phyloP scores from a whole-genome alignment of 305 asterid species.

The Rubia occidens region DNA sequence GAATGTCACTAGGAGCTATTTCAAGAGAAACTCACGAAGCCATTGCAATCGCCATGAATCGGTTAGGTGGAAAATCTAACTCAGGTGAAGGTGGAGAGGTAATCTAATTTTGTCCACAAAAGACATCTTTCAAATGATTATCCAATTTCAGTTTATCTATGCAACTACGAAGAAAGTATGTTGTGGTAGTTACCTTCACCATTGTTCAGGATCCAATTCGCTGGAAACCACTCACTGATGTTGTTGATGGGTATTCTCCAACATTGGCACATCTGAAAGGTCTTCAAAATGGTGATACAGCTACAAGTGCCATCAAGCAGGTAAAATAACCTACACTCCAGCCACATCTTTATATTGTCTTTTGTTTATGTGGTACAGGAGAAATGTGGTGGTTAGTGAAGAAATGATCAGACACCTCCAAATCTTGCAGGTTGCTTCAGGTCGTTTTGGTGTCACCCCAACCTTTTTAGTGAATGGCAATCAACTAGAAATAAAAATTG shows the following conservation, averaged over 20 bases:
- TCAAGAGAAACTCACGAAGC: conserved; percentile 99
- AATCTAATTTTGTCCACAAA: conserved; percentile 17
- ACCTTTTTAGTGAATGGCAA: conserved; percentile 95
- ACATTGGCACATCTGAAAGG: conserved; percentile 97
- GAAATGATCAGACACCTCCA: conserved; percentile 3
- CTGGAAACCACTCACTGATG: conserved; percentile 96
- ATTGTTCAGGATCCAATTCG: conserved; percentile 87
- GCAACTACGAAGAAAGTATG: neutral
- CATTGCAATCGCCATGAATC: conserved; percentile 97
- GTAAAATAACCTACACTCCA: conserved; percentile 21
- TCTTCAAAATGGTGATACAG: conserved; percentile 98
- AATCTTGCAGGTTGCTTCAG: conserved; percentile 82
- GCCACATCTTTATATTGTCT: neutral
- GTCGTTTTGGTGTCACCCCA: conserved; percentile 99
- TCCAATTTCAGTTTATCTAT: neutral
- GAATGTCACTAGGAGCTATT: conserved; percentile 99
- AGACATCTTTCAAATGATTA: neutral
- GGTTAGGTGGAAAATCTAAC: conserved; percentile 94
- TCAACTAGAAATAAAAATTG: conserved; percentile 92
- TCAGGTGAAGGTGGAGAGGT: conserved; percentile 99
- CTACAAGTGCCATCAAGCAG: conserved; percentile 99
- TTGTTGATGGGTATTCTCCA: conserved; percentile 95
- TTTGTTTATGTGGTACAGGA: conserved; percentile 1
- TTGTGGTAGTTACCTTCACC: conserved; percentile 17
- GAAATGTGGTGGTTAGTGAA: conserved; percentile 6